Evolutionary conservation across 1,284 basidiomycete species (phyloP), one percentile per base, ranked within the genome.

Genomic region (Prillingera fragicola): DNA sequence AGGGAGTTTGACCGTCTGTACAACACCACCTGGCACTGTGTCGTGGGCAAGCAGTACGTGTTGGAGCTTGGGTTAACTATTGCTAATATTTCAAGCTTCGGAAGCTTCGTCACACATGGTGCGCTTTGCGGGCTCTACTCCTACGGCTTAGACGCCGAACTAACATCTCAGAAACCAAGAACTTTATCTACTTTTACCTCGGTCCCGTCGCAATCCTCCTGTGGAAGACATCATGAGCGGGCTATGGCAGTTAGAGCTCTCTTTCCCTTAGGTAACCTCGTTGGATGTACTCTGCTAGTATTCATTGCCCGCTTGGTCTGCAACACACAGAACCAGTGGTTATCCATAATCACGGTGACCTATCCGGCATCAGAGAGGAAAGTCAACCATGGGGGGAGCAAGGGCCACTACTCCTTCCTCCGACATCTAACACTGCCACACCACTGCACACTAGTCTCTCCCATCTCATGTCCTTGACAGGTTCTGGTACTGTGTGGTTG

Each of bases 61-160:
- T n/a, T n/a, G n/a, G n/a, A 17, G 19, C 13, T 15, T 3, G 10
- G 7, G 15, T 6, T 28, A 25, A 18, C 15, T 40, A 25, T 18
- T 25, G 21, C 29, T 13, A 25, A 23, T 25, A 24, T 43, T 17
- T 32, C 1, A 47, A 73, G 71, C 76, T 92, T 91, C 80, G 91
- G 91, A 36, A 90, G 87, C 73, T 96, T 92, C 67, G 92, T 96
- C 36, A 96, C 91, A 24, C 92, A 96, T 65, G 90, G 91, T 95
- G 59, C 67, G 86, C 74, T 29, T 41, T 23, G n/a, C 23, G 41
- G 37, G 6, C 22, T 38, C n/a, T 31, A 17, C 18, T 10, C 56
- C 59, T 50, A 25, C 56, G 22, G 19, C 22, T 24, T 14, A 5
- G 28, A 5, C n/a, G 10, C 8, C 18, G 32, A 15, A 22, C 45